phyloP scores from a whole-genome alignment of 139 green algal genomes.

The Chlamydomonas sp. region DNA sequence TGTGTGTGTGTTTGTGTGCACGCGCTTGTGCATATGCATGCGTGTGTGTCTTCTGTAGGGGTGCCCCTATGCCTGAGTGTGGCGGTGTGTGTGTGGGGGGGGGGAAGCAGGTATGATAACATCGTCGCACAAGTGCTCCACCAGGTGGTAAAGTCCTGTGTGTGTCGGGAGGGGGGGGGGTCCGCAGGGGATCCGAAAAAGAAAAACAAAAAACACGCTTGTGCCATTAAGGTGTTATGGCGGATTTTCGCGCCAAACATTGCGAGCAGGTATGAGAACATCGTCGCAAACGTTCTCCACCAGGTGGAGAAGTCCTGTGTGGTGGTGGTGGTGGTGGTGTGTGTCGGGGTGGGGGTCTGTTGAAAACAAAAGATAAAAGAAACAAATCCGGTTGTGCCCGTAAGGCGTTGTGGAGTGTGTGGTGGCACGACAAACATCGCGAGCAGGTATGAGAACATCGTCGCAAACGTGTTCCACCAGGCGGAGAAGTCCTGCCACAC shows the following conservation, averaged over 20 bases:
- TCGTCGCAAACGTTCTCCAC: constrained; percentile 30
- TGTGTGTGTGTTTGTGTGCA: too few species aligned
- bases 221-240: constrained; percentile 8
- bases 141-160: too few species aligned
- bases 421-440: background rate
- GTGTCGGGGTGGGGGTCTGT: background rate
- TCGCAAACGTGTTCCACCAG: constrained; percentile 30
- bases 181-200: too few species aligned
- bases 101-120: too few species aligned
- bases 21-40: background rate
- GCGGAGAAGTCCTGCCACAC: constrained; percentile 27
- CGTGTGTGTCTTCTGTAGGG: too few species aligned
- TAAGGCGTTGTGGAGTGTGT: background rate
- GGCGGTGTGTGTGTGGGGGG: background rate
- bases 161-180: too few species aligned
- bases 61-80: background rate
- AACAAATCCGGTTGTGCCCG: background rate
- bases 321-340: background rate
- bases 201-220: background rate
- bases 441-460: constrained; percentile 30
- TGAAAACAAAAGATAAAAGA: constrained; percentile 3
- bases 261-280: constrained; percentile 30
- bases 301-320: background rate
- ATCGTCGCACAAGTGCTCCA: background rate
- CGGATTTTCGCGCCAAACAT: background rate